Evolutionary conservation across 352 stramenopile species (phyloP).

Genomic region (Albugo laibachii): DNA sequence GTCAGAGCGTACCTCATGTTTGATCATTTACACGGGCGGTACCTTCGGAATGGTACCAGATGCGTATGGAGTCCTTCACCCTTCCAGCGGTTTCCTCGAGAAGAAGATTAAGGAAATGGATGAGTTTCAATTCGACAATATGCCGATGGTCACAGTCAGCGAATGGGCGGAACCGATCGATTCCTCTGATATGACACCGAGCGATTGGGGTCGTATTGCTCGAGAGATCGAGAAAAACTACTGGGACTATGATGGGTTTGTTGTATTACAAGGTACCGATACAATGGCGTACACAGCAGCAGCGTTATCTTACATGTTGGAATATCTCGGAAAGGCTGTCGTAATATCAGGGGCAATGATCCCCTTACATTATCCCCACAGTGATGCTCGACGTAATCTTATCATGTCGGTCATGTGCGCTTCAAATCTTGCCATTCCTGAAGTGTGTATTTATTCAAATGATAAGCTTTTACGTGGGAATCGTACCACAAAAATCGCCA

Average conservation of each 20-base stretch:
- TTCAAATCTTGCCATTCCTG: slow-evolving; percentile 50
- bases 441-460: slow-evolving; percentile 92
- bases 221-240: slow-evolving; percentile 87
- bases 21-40: slow-evolving; percentile 82
- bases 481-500: slow-evolving; percentile 91
- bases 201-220: slow-evolving; percentile 86
- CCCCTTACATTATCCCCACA: slow-evolving; percentile 90
- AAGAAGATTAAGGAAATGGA: slow-evolving; percentile 77
- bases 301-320: slow-evolving; percentile 93
- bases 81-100: slow-evolving; percentile 70
- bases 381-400: slow-evolving; percentile 90
- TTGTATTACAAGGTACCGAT: slow-evolving; percentile 94
- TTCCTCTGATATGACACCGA: slow-evolving; percentile 70
- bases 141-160: slow-evolving; percentile 50
- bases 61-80: slow-evolving; percentile 52
- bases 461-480: slow-evolving; percentile 90
- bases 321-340: slow-evolving; percentile 91
- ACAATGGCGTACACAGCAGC: slow-evolving; percentile 95
- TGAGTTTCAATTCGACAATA: slow-evolving; percentile 68
- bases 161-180: slow-evolving; percentile 80
- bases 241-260: slow-evolving; percentile 92
- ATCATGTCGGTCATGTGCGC: slow-evolving; percentile 87
- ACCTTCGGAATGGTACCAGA: slow-evolving; percentile 83
- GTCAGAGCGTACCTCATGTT: slow-evolving; percentile 26
- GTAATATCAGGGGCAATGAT: slow-evolving; percentile 93